phyloP scores from a whole-genome alignment of 345 rosid genomes.

The Pugionium cornutum region DNA sequence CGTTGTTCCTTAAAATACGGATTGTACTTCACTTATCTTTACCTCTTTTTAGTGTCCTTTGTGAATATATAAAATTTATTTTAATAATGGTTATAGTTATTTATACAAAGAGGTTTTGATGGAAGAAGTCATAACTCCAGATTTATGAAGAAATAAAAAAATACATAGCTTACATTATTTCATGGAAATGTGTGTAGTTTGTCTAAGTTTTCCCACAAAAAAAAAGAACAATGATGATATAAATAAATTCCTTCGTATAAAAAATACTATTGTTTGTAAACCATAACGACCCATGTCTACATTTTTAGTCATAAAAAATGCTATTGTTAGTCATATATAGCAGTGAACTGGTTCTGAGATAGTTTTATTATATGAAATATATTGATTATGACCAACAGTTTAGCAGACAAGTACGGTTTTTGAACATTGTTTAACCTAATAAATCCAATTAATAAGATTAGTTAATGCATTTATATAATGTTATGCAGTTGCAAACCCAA shows the following conservation, averaged over 20 bases:
- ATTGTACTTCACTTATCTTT: slow-evolving; percentile 16
- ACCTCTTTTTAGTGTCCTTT: slow-evolving; percentile 14
- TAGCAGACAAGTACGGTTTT: slow-evolving; percentile 31
- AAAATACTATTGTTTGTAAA: slow-evolving; percentile 2
- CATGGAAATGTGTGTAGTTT: slow-evolving; percentile 30
- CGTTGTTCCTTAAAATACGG: slow-evolving; percentile 29
- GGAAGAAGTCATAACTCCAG: no score
- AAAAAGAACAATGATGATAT: not conserved
- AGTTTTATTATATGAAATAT: not conserved
- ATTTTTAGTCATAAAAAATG: not conserved
- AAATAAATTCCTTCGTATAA: slow-evolving; percentile 4
- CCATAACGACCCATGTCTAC: slow-evolving; percentile 39
- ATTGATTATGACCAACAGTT: slow-evolving; percentile 19
- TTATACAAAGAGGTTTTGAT: no score
- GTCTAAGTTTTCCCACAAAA: slow-evolving; percentile 13
- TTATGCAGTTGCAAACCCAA: slow-evolving; percentile 18
- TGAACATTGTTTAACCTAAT: slow-evolving; percentile 6
- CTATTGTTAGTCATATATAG: slow-evolving; percentile 12
- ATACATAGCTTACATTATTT: not conserved
- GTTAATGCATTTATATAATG: slow-evolving; percentile 1
- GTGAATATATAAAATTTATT: not conserved
- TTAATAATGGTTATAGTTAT: no score
- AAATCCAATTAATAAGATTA: not conserved
- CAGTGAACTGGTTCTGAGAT: slow-evolving; percentile 22
- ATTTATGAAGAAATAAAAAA: no score